phyloP scores from a whole-genome alignment of 371 early-diverging fungal species.

The Mortierella polycephala region DNA sequence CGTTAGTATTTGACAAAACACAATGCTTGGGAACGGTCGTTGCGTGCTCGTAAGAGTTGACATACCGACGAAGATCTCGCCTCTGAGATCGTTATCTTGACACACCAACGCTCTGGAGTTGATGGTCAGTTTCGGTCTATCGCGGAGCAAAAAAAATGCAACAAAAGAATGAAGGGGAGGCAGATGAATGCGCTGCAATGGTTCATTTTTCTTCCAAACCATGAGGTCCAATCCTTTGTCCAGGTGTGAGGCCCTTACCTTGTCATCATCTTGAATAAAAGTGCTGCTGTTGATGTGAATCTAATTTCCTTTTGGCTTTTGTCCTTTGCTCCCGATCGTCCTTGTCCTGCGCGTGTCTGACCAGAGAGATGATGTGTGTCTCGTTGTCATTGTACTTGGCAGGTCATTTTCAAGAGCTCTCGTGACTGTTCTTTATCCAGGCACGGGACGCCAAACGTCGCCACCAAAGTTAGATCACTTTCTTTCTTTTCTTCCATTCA shows the following conservation, averaged over 20 bases:
- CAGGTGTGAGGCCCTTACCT: constrained; percentile 6
- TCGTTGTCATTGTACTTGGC: too few relatives aligned
- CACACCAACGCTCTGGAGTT: constrained; percentile 70
- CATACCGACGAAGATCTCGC: constrained; percentile 70
- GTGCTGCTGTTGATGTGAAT: background rate
- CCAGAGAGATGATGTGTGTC: too few relatives aligned
- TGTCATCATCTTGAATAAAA: constrained; percentile 43
- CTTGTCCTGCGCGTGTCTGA: too few relatives aligned
- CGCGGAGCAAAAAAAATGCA: too few relatives aligned
- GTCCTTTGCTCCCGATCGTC: background rate
- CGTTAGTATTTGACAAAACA: too few relatives aligned
- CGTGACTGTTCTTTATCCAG: too few relatives aligned
- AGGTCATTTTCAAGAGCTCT: too few relatives aligned
- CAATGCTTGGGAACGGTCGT: too few relatives aligned
- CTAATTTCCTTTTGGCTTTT: background rate
- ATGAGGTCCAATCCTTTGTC: background rate
- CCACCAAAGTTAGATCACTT: too few relatives aligned
- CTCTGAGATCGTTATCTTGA: constrained; percentile 71
- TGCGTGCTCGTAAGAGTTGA: too few relatives aligned
- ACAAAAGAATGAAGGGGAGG: background rate
- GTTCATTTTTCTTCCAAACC: background rate
- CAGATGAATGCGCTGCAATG: background rate
- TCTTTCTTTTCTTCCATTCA: too few relatives aligned
- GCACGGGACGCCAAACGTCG: too few relatives aligned
- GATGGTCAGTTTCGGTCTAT: constrained; percentile 51